These are phyloP conservation scores for Arthroderma sp. DNA, from an alignment of 2,329 filamentous ascomycete genomes.

Conservation along the genomic window DNA sequence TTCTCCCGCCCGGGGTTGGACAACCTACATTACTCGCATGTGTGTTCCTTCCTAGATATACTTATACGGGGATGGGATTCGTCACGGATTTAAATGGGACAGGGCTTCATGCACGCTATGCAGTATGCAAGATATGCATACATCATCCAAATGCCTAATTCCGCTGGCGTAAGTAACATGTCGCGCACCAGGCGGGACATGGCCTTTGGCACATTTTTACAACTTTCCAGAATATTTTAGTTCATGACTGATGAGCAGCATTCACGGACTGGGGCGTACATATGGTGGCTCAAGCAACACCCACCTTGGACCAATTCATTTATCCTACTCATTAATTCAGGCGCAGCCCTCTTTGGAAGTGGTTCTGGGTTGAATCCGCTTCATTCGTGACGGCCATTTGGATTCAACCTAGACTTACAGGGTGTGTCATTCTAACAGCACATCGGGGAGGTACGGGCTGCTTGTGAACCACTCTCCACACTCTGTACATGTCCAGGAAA, in stretches of 20 bases:
- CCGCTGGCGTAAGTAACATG: not conserved
- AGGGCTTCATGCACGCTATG: not conserved
- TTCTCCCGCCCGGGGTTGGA: slow-evolving; percentile 3
- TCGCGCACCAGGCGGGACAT: not conserved
- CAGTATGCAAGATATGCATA: not conserved
- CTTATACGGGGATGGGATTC: not conserved
- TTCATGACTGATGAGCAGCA: not conserved
- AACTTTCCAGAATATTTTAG: not conserved
- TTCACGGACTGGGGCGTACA: not conserved
- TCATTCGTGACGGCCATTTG: not conserved
- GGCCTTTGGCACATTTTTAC: not conserved
- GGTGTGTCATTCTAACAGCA: not conserved
- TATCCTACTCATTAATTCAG: not conserved
- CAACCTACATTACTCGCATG: slow-evolving; percentile 3
- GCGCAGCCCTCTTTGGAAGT: not conserved
- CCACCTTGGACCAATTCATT: not conserved
- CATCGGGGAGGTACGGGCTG: not conserved
- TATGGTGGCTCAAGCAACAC: not conserved
- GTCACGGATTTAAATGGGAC: not conserved
- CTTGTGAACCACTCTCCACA: not conserved
- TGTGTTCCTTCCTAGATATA: not conserved
- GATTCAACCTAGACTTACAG: not conserved
- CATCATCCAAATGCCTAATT: not conserved
- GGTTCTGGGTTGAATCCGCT: not conserved
- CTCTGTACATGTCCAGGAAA: not conserved